phyloP scores from a whole-genome alignment of 768 basidiomycete species.

The Collybia nuda region DNA sequence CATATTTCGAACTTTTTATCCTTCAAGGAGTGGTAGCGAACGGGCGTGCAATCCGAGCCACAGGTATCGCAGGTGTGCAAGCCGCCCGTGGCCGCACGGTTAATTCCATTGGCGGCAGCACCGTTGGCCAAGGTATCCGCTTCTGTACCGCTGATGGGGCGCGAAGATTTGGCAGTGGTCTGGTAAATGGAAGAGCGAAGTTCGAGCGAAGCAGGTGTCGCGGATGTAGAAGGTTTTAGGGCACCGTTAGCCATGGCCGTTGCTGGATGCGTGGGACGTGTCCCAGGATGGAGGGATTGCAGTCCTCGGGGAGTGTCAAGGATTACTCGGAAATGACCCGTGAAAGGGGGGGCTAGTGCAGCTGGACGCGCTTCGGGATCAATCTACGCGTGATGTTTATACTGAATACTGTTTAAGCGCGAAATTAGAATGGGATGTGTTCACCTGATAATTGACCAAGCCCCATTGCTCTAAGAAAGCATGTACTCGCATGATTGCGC shows the following conservation, averaged over 20 bases:
- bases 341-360: constrained; percentile 93
- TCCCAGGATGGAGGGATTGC: constrained; percentile 88
- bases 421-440: constrained; percentile 14
- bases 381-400: constrained; percentile 51
- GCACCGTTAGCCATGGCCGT: constrained; percentile 44
- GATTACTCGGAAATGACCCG: constrained; percentile 97
- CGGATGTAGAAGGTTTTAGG: constrained; percentile 34
- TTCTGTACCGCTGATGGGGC: constrained; percentile 64
- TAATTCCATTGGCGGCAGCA: constrained; percentile 45
- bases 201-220: constrained; percentile 76
- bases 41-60: constrained; percentile 85
- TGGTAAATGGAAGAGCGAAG: constrained; percentile 87
- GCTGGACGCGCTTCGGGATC: constrained; percentile 96
- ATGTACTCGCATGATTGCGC: constrained; percentile 98
- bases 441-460: constrained; percentile 95
- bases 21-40: constrained; percentile 92
- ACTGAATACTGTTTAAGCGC: constrained; percentile 7
- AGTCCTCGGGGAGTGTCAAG: constrained; percentile 96
- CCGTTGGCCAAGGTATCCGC: constrained; percentile 65
- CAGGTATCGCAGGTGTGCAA: constrained; percentile 88
- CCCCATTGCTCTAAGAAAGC: constrained; percentile 99
- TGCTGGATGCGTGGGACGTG: constrained; percentile 50
- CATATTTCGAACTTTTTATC: constrained; percentile 91
- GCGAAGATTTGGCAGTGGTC: constrained; percentile 82
- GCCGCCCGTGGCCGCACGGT: constrained; percentile 27